Base-by-base conservation (phyloP, 73 alveolate species). In the Paramecium sonneborni region DNA sequence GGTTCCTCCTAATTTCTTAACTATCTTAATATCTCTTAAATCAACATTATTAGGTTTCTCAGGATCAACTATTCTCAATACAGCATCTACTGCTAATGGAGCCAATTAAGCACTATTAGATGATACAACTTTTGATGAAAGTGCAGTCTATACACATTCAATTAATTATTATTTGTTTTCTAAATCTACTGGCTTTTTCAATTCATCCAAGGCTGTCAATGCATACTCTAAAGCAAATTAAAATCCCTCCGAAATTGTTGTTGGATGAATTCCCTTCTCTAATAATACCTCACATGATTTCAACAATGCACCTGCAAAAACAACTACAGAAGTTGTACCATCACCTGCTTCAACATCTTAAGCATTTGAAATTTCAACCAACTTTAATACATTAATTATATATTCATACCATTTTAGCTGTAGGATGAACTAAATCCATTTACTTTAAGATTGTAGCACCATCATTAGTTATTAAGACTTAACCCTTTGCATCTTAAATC, bases 311-410 rank as follows among this genome's bases (percentile, higher is more conserved):
- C 99, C 99, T 21, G 99, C 99, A 39, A 98, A 94, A 82, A 99
- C 99, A 89, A 99, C 99, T 20, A 99, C 99, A 11, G 99, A 92
- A 43, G 99, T 99, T 79, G 99, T 99, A 57, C 99, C 99, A 86
- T 99, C 99, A 23, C 99, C 99, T 12, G 99, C 99, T 69, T 98
- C 99, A 44, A 98, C 98, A 85, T 99, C 99, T 96, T 99, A 99
- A 32, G 99, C 99, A 93, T 98, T 97, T 86, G 99, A 97, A 92
- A 99, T 98, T 95, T 99, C 99, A 24, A 98, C 99, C 62, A 99
- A 95, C 96, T 92, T 72, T 35, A 46, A 48, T 32, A 20, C n/a
- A 85, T 48, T 57, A 41, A 14, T 5, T 44, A 23, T 26, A 20
- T 34, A 35, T 72, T 44, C 21, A 55, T 85, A 94, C 96, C 99